Evolutionary conservation across 2,329 filamentous ascomycete genomes (phyloP), one percentile per base, ranked within the genome.

Genomic region (Ceratocystis destructans): DNA sequence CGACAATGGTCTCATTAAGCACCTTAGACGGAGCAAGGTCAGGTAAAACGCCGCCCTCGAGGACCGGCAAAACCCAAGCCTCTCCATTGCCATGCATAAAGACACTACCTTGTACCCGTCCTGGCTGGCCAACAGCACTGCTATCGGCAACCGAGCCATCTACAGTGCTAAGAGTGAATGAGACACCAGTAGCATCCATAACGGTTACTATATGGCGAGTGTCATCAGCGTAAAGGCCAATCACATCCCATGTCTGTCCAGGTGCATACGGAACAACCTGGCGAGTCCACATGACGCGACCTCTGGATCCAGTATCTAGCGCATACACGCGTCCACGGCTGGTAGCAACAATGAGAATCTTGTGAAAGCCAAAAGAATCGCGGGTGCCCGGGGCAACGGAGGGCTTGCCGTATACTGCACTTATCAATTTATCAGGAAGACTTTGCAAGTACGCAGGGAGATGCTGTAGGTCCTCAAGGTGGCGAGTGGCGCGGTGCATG

Each of bases 301-400:
- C 91, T 12, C 87, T 80, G 68, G 86, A 86, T 28, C 86, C 89
- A 44, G 87, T 84, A 74, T 96, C 87, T 22, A 99, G 78, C 2
- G 87, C 90, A 70, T 92, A 88, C 20, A 97, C 77, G 70, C 88
- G 86, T 15, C 92, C 92, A 66, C 85, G 86, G 65, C 84, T 81
- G 1, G 92, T 96, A 5, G 87, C 91, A 63, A 96, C 79, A 67
- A 96, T 79, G 5, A 92, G 83, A 41, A 93, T 78, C 76, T 96
- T 96, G 74, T 89, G 87, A 76, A 96, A 93, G 3, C 93, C 93
- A 74, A 97, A 97, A 48, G 81, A 84, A 71, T 94, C 88, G 20
- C 79, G 77, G n/a, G 87, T 77, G 5, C 79, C 79, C 77, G 64
- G 17, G 8, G 46, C 62, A 55, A 33, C 33, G 17, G 66, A 31